Base-by-base conservation (phyloP, 805 yeast genomes). In the Zygosaccharomyces pseudorouxii region DNA sequence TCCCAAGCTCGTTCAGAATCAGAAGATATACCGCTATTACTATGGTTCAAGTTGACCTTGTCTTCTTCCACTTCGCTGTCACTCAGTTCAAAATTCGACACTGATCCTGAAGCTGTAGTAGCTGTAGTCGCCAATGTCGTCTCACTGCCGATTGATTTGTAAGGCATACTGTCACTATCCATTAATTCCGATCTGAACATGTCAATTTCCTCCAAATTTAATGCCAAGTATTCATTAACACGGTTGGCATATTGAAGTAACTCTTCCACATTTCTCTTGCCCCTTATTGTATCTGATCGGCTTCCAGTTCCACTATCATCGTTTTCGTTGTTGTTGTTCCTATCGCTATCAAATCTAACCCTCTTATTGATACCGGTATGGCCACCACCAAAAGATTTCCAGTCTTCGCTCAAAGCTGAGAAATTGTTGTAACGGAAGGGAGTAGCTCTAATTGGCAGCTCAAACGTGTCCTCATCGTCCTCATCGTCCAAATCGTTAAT, bases 21-120 rank as follows among this genome's bases (percentile, higher is more conserved):
- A 5, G 37, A 33, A 14, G 37, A 33, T 6, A 33, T 14, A 47
- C 47, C 42, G 29, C 30, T 33, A 27, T 33, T 36, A 47, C 47
- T 46, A 19, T 20, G 31, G 25, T 38, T 39, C 43, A 43, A 28
- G 7, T 19, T 28, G 11, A 30, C 28, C 33, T 33, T 33, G 37
- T 42, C 36, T 2, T 54, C 56, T 12, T 55, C 60, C 7, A 33
- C 14, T 18, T 55, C 63, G 29, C 46, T 40, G n/a, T 59, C 68
- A 45, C 65, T 63, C 37, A 64, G 46, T 16, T 54, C 60, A 33
- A 64, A 64, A 42, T 64, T 64, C 3, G 68, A 62, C 16, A 53
- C 48, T 2, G 64, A 59, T 2, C 61, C 64, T n/a, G 61, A 55
- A 8, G 51, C 38, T 3, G 56, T 46, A 2, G 60, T 56, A 2